Conservation (phyloP, 2,329 filamentous ascomycete species). For the Aureobasidium sp. region DNA sequence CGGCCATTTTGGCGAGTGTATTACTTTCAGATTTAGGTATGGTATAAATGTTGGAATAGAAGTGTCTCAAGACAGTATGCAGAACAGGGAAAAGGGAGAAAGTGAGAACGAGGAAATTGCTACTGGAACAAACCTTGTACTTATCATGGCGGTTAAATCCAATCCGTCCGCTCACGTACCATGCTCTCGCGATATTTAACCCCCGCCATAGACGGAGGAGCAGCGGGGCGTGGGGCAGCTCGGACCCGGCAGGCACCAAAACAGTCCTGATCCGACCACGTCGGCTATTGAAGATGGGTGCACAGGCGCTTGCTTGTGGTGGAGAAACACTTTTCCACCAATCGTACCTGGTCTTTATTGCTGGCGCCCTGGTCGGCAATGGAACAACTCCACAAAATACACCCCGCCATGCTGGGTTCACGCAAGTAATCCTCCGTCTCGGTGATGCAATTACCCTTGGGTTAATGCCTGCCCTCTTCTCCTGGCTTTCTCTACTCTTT, state of each 20-base stretch:
- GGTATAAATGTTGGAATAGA: not conserved
- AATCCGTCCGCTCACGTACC: not conserved
- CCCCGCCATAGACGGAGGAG: not conserved
- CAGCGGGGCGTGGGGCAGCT: not conserved
- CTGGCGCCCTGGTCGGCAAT: conserved; percentile 1
- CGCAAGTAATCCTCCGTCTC: not conserved
- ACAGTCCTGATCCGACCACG: not conserved
- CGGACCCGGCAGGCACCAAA: not conserved
- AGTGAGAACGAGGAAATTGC: not conserved
- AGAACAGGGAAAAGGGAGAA: not conserved
- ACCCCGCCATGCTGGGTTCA: conserved; percentile 11
- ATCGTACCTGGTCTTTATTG: not conserved
- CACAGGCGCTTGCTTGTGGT: not conserved
- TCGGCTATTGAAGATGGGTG: not conserved
- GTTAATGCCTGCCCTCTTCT: not conserved
- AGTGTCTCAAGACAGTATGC: not conserved
- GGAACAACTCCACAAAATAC: conserved; percentile 12
- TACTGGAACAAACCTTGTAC: conserved; percentile 7
- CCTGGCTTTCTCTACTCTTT: not conserved
- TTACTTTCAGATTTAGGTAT: not conserved
- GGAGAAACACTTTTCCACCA: conserved; percentile 1
- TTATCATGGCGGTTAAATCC: conserved; percentile 11
- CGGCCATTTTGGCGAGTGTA: conserved; percentile 24
- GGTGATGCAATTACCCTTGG: conserved; percentile 9
- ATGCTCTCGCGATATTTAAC: not conserved